Evolutionary conservation across 768 basidiomycete species (phyloP).

Genomic region (Pleurotus platypus): DNA sequence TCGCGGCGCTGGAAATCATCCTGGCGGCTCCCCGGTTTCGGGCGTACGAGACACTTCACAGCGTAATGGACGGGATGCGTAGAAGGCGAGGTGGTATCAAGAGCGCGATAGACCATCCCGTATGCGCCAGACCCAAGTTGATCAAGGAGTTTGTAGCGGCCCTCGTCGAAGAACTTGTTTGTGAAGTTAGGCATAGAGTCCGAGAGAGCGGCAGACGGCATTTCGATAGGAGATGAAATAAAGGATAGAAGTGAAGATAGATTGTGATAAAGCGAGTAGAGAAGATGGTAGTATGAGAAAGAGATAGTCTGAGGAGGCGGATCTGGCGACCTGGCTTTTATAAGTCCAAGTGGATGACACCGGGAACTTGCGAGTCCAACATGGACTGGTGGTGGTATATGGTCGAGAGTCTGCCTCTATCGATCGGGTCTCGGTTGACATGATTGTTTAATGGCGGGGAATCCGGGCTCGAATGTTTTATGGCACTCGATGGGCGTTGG

Average conservation of each 20-base stretch:
- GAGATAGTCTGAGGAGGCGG: constrained; percentile 15
- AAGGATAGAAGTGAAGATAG: constrained; percentile 13
- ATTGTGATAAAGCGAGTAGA: constrained; percentile 13
- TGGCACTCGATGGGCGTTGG: no score
- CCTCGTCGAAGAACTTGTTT: constrained; percentile 49
- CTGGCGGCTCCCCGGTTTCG: constrained; percentile 49
- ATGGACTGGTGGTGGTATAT: background rate
- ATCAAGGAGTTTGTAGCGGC: constrained; percentile 57
- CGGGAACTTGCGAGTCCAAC: background rate
- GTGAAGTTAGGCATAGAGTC: constrained; percentile 48
- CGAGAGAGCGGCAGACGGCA: constrained; percentile 37
- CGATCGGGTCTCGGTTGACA: no score
- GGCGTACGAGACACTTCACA: constrained; percentile 71
- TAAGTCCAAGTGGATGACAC: background rate
- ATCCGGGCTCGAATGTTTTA: no score
- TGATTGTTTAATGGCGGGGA: no score
- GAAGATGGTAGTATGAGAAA: constrained; percentile 8
- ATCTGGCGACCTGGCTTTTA: background rate
- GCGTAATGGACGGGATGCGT: constrained; percentile 49
- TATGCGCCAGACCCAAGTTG: constrained; percentile 73
- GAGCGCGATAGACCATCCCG: constrained; percentile 73
- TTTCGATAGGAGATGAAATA: constrained; percentile 19
- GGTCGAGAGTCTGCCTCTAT: no score
- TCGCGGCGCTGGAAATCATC: constrained; percentile 66
- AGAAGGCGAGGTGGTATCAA: constrained; percentile 41